Percentiles rank a stretch among this genome's conserved stretches.
These are phyloP conservation scores for Sanghuangporus sanghuang DNA, from an alignment of 1,284 basidiomycete species.

Conservation along the genomic window DNA sequence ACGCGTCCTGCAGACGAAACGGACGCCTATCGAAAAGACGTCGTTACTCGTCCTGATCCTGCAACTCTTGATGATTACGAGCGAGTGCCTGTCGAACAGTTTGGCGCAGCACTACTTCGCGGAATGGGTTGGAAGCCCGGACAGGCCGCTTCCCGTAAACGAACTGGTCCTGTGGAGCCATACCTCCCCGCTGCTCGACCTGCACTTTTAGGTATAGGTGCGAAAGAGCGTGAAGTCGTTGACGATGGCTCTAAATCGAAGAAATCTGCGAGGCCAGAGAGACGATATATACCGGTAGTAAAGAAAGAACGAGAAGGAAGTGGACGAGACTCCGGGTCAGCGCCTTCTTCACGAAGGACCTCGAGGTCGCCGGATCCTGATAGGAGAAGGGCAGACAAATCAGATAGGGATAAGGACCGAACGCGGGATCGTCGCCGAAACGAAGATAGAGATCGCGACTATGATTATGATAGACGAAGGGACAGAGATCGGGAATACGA, in stretches of 20 bases:
- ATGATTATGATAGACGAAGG: slow-evolving; percentile 25
- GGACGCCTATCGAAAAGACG: slow-evolving; percentile 78
- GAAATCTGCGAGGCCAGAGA: slow-evolving; percentile 46
- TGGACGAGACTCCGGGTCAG: slow-evolving; percentile 16
- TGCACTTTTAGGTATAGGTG: slow-evolving; percentile 84
- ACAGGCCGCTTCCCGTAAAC: slow-evolving; percentile 58
- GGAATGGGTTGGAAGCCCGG: slow-evolving; percentile 98
- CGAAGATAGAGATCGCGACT: slow-evolving; percentile 27
- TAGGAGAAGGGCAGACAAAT: slow-evolving; percentile 19
- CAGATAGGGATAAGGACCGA: slow-evolving; percentile 5
- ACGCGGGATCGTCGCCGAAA: slow-evolving; percentile 22
- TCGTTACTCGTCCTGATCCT: slow-evolving; percentile 69
- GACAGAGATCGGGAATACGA: slow-evolving; percentile 27
- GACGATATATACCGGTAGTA: slow-evolving; percentile 72
- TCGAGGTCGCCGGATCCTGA: slow-evolving; percentile 24
- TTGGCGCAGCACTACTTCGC: slow-evolving; percentile 88
- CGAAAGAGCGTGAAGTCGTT: slow-evolving; percentile 71
- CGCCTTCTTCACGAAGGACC: slow-evolving; percentile 20
- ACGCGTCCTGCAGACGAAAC: slow-evolving; percentile 53
- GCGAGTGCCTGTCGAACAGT: slow-evolving; percentile 87
- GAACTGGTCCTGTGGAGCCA: slow-evolving; percentile 60
- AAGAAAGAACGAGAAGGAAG: slow-evolving; percentile 35
- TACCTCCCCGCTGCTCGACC: slow-evolving; percentile 80
- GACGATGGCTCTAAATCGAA: slow-evolving; percentile 57
- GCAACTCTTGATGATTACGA: slow-evolving; percentile 85